Percentiles rank a stretch among this genome's conserved stretches.
phyloP scores from a whole-genome alignment of 805 yeast species.

The Candida saitoana region DNA sequence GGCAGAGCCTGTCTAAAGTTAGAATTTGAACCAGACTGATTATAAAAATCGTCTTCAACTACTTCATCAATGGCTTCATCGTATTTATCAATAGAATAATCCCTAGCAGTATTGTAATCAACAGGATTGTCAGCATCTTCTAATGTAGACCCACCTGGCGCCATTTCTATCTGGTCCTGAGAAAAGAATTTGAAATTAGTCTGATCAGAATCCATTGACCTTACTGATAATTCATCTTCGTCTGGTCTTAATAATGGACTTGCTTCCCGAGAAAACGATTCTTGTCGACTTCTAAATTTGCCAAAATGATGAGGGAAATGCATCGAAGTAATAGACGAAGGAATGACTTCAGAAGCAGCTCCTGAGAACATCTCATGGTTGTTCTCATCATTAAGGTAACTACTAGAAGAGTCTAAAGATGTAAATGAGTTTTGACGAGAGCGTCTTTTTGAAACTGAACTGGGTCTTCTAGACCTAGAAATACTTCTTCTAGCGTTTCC shows the following conservation, averaged over 20 bases:
- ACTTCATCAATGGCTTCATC: slow-evolving; percentile 16
- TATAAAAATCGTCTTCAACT: slow-evolving; percentile 2
- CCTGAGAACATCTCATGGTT: slow-evolving; percentile 72
- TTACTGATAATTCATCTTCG: slow-evolving; percentile 30
- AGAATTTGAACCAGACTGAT: slow-evolving; percentile 2
- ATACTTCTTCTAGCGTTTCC: not conserved
- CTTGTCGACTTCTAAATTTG: slow-evolving; percentile 16
- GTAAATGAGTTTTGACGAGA: slow-evolving; percentile 26
- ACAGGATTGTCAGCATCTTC: slow-evolving; percentile 54
- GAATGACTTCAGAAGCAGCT: slow-evolving; percentile 70
- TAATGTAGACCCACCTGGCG: slow-evolving; percentile 82
- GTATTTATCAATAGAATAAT: slow-evolving; percentile 50
- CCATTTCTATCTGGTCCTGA: slow-evolving; percentile 74
- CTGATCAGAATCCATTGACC: slow-evolving; percentile 30
- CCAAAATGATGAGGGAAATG: slow-evolving; percentile 63
- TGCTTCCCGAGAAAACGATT: slow-evolving; percentile 23
- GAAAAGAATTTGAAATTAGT: slow-evolving; percentile 75
- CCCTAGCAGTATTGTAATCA: slow-evolving; percentile 76
- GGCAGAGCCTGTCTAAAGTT: slow-evolving; percentile 6
- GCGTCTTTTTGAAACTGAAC: slow-evolving; percentile 19
- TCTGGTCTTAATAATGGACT: slow-evolving; percentile 31
- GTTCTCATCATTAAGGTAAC: slow-evolving; percentile 49
- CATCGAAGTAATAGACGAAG: slow-evolving; percentile 72
- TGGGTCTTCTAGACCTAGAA: slow-evolving; percentile 16
- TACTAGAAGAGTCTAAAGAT: slow-evolving; percentile 27